A percentile compares a stretch with the other conserved stretches of the same genome.
Evolutionary conservation across 2,329 filamentous ascomycete genomes (phyloP).

Genomic region (Zymoseptoria crescenta): DNA sequence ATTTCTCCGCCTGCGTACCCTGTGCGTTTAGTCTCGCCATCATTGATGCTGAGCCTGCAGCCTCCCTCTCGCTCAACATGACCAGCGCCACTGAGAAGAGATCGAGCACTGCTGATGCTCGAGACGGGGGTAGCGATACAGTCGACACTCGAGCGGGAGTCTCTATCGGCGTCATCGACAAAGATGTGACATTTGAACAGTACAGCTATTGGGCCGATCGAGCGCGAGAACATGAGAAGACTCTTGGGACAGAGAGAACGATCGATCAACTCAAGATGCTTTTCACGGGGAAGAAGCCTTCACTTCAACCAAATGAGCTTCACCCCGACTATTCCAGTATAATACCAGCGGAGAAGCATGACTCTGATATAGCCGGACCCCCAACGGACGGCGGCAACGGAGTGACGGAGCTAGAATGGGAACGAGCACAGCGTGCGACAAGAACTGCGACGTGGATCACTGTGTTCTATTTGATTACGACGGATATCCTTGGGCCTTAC

Average conservation of each 20-base stretch:
- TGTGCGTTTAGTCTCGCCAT: background rate
- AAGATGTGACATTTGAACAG: slow-evolving; percentile 9
- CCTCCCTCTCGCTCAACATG: background rate
- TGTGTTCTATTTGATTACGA: slow-evolving; percentile 41
- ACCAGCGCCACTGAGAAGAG: background rate
- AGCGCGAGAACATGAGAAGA: slow-evolving; percentile 11
- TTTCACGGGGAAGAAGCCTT: slow-evolving; percentile 3
- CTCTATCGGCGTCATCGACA: slow-evolving; percentile 1
- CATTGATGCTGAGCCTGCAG: background rate
- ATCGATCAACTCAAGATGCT: slow-evolving; percentile 3
- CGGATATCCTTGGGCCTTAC: slow-evolving; percentile 29
- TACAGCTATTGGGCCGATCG: slow-evolving; percentile 11
- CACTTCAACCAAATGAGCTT: background rate
- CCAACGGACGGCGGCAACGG: slow-evolving; percentile 8
- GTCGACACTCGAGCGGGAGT: background rate
- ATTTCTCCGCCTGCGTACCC: background rate
- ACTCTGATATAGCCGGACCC: slow-evolving; percentile 1
- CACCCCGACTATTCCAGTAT: background rate
- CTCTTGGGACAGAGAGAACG: slow-evolving; percentile 1
- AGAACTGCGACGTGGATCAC: slow-evolving; percentile 32
- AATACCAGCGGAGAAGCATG: slow-evolving; percentile 4
- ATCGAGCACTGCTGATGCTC: background rate
- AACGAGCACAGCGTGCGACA: slow-evolving; percentile 27
- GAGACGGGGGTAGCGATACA: background rate
- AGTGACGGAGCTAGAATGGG: slow-evolving; percentile 31